Evolutionary conservation across 2,329 filamentous ascomycete genomes (phyloP).

Genomic region (Penicillium sp.): DNA sequence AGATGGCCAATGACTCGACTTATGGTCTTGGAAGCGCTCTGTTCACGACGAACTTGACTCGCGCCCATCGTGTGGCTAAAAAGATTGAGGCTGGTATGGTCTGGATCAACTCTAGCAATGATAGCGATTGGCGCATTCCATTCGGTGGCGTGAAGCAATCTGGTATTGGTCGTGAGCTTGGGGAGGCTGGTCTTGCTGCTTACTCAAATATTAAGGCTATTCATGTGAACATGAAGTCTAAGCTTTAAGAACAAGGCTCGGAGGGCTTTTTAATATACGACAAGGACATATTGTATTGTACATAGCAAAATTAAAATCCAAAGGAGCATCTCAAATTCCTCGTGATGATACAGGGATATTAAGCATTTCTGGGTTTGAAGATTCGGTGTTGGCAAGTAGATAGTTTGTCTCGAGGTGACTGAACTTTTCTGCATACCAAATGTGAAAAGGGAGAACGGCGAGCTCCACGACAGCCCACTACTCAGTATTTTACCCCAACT

Average conservation of each 20-base stretch:
- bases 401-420: not conserved
- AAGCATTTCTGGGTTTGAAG: not conserved
- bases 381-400: not conserved
- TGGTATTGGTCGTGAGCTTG: constrained; percentile 56
- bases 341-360: not conserved
- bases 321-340: not conserved
- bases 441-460: not conserved
- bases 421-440: not conserved
- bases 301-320: not conserved
- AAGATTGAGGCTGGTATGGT: constrained; percentile 44
- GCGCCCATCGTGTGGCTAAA: constrained; percentile 40
- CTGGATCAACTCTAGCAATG: constrained; percentile 43
- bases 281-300: not conserved
- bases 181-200: constrained; percentile 55
- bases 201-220: constrained; percentile 41
- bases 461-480: not conserved
- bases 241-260: constrained; percentile 19
- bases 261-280: not conserved
- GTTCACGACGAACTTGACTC: constrained; percentile 41
- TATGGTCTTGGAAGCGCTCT: constrained; percentile 43
- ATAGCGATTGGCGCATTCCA: constrained; percentile 38
- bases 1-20: constrained; percentile 40
- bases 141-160: constrained; percentile 53
- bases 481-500: not conserved
- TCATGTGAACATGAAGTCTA: constrained; percentile 37